Base-by-base conservation (phyloP, 805 yeast species). In the Torulaspora gathmanii region DNA sequence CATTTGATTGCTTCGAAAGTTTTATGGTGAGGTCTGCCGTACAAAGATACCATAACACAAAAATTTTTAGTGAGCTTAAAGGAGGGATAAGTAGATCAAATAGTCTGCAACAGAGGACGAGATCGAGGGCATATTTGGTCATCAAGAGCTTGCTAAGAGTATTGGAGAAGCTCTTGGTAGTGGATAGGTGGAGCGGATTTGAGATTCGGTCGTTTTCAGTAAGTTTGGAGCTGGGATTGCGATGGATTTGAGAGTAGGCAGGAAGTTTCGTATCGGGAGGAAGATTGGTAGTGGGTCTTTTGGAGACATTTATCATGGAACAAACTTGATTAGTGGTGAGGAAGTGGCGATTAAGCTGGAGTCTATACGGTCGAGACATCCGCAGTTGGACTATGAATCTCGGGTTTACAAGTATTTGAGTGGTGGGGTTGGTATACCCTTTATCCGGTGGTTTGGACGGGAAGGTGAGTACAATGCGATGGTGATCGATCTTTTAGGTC, bases 391-490 rank as follows among this genome's bases (percentile, higher is more conserved):
- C 61, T 93, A 91, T 65, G 99, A 91, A 68, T 96, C 97, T 12
- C 82, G 95, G 56, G 98, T 93, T 27, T 91, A 91, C 72, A 88
- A 86, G 63, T 90, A 95, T 2, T 71, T 91, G 44, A 83, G 95
- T 53, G 99, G 98, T 29, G 98, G 98, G 26, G 91, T 91, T 29
- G 98, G 99, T 26, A 89, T 91, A 47, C 98, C 99, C 3, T 90
- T 89, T 69, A 89, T 91, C 27, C 80, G 98, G 65, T 91, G 96
- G 95, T 90, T 81, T 65, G 99, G 98, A 30, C 85, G 95, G 1
- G 98, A 91, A 66, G 87, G 95, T 56, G 97, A 90, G 64, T 91
- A 88, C 64, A 87, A 90, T 66, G 96, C 97, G 31, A 83, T 91
- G 90, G 98, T 91, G 33, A 91, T 91, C 58, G 99, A 91, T 65